Conservation (phyloP, 2,329 filamentous ascomycete species). For the Plenodomus tracheiphilus region DNA sequence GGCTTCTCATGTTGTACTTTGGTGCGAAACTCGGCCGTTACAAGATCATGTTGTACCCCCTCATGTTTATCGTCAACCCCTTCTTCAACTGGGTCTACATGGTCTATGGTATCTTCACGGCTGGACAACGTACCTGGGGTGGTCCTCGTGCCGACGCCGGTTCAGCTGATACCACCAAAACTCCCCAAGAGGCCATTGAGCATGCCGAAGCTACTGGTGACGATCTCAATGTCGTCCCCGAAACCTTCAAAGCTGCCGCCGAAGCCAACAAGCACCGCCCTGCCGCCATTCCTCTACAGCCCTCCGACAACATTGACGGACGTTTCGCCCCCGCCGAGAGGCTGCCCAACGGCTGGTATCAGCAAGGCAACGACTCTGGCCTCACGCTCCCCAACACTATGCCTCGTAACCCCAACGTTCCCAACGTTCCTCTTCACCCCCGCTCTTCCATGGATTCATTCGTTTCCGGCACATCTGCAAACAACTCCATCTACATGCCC, state of each 20-base stretch:
- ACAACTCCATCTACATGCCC: constrained; percentile 67
- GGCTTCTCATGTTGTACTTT: constrained; percentile 95
- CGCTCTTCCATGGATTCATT: constrained; percentile 70
- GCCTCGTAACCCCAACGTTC: constrained; percentile 50
- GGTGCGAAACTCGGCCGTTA: constrained; percentile 82
- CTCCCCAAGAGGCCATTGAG: constrained; percentile 81
- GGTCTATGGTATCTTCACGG: constrained; percentile 95
- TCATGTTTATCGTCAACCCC: constrained; percentile 95
- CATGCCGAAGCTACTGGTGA: constrained; percentile 77
- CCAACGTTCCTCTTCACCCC: constrained; percentile 54
- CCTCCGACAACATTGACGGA: constrained; percentile 74
- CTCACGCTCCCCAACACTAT: constrained; percentile 58
- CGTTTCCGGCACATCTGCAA: constrained; percentile 59
- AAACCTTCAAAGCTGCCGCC: constrained; percentile 70
- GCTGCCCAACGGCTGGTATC: constrained; percentile 69
- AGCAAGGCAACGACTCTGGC: constrained; percentile 69
- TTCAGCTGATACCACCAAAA: constrained; percentile 73
- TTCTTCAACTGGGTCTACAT: constrained; percentile 99
- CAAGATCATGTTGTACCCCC: constrained; percentile 91
- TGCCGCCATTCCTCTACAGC: constrained; percentile 66
- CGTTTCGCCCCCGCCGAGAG: constrained; percentile 74
- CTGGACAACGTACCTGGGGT: constrained; percentile 93
- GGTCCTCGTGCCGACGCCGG: constrained; percentile 89
- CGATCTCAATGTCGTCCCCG: constrained; percentile 85
- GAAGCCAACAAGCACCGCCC: constrained; percentile 56